A percentile compares a stretch with the other conserved stretches of the same genome.
These are phyloP conservation scores for Chaetomiaceae sp. DNA, from an alignment of 2,329 filamentous ascomycete genomes.

Conservation along the genomic window DNA sequence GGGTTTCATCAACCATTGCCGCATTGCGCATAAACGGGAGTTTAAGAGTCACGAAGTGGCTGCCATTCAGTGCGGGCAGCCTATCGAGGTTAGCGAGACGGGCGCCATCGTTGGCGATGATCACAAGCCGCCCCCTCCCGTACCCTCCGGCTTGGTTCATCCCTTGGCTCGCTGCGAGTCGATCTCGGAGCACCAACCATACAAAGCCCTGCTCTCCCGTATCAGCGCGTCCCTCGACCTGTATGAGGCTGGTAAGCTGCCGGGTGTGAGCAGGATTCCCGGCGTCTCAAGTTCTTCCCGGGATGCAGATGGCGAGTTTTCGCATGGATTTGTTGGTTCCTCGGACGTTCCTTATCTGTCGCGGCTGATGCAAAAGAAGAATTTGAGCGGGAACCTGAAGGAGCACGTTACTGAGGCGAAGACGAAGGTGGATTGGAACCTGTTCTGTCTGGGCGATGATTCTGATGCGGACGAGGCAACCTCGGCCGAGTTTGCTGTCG, in stretches of 20 bases:
- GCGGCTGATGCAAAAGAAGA: constrained; percentile 57
- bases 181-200: constrained; percentile 50
- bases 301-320: constrained; percentile 14
- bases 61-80: constrained; percentile 79
- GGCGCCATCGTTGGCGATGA: constrained; percentile 45
- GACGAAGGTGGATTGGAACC: constrained; percentile 46
- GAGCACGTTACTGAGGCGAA: constrained; percentile 58
- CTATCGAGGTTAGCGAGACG: constrained; percentile 65
- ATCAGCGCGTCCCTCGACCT: constrained; percentile 52
- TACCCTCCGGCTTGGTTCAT: constrained; percentile 52
- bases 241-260: constrained; percentile 49
- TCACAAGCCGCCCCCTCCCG: constrained; percentile 27
- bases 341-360: constrained; percentile 64
- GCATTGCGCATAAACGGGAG: constrained; percentile 87
- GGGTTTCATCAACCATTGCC: constrained; percentile 99
- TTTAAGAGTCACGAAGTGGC: constrained; percentile 97
- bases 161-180: constrained; percentile 56
- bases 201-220: constrained; percentile 46
- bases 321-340: constrained; percentile 46
- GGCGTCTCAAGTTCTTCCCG: constrained; percentile 24
- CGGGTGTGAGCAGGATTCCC: constrained; percentile 45
- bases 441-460: constrained; percentile 51
- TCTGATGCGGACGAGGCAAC: constrained; percentile 41
- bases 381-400: constrained; percentile 56
- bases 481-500: constrained; percentile 23